Evolutionary conservation across 495 filamentous ascomycete species (phyloP).

Genomic region (Hyaloscypha hepaticicola): DNA sequence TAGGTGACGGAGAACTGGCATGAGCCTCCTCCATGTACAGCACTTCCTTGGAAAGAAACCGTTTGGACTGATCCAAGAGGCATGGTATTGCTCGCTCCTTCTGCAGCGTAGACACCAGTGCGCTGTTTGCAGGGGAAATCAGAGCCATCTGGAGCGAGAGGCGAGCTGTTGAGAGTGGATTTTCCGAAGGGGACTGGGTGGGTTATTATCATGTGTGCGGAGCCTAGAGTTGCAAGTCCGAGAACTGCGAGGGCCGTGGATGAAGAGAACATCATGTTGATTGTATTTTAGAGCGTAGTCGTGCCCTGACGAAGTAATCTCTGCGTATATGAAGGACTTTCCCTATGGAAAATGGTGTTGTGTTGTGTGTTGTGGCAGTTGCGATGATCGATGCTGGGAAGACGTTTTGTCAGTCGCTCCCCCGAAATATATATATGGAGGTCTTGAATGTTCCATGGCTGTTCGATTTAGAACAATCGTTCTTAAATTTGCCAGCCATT

Average conservation of each 20-base stretch:
- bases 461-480: too few species aligned
- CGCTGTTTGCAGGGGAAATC: slow-evolving; percentile 79
- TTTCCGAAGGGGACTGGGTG: slow-evolving; percentile 64
- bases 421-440: not conserved
- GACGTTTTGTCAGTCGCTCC: not conserved
- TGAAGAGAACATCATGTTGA: slow-evolving; percentile 27
- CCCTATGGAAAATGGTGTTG: not conserved
- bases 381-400: not conserved
- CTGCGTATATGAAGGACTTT: not conserved
- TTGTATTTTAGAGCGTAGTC: slow-evolving; percentile 14
- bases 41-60: slow-evolving; percentile 57
- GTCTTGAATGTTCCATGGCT: too few species aligned
- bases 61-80: slow-evolving; percentile 51
- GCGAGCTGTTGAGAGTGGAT: slow-evolving; percentile 48
- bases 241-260: slow-evolving; percentile 15
- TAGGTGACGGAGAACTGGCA: slow-evolving; percentile 85
- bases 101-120: slow-evolving; percentile 40
- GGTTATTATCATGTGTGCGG: slow-evolving; percentile 71
- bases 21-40: slow-evolving; percentile 81
- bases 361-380: not conserved
- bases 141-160: slow-evolving; percentile 55
- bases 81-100: slow-evolving; percentile 48
- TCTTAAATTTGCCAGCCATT: too few species aligned
- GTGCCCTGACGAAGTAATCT: slow-evolving; percentile 28
- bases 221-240: slow-evolving; percentile 48